phyloP scores from a whole-genome alignment of 129 eudicot species.

The Lonicera japonica region DNA sequence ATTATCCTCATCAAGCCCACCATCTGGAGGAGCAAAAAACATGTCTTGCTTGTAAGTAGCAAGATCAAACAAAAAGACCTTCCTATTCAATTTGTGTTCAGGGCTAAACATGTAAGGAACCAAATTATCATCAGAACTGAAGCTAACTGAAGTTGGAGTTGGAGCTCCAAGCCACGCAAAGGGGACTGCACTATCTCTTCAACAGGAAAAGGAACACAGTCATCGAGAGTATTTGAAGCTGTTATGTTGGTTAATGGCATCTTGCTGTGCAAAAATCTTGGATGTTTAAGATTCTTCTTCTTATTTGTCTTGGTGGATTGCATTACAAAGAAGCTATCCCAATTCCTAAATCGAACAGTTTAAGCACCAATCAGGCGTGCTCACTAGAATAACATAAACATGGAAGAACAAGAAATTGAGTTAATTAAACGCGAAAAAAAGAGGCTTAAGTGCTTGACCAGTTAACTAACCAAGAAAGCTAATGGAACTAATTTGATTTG shows the following conservation, averaged over 20 bases:
- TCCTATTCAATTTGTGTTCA: constrained; percentile 62
- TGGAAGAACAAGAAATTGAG: not conserved
- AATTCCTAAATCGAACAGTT: constrained; percentile 16
- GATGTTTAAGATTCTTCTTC: constrained; percentile 48
- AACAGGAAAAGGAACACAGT: constrained; percentile 39
- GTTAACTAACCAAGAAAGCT: not conserved
- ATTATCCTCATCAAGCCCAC: constrained; percentile 92
- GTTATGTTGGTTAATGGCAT: constrained; percentile 51
- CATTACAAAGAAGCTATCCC: constrained; percentile 47
- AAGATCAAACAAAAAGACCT: constrained; percentile 63
- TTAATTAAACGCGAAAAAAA: not conserved
- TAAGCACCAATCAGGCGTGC: constrained; percentile 18
- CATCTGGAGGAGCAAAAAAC: constrained; percentile 81
- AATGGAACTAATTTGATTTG: too few species aligned
- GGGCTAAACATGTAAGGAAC: constrained; percentile 75
- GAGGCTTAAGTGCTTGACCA: too few species aligned
- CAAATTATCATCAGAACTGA: constrained; percentile 81
- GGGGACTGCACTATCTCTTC: constrained; percentile 91
- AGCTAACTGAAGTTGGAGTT: constrained; percentile 48
- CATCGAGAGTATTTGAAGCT: constrained; percentile 29
- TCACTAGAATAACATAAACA: constrained; percentile 9
- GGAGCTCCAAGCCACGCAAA: constrained; percentile 80
- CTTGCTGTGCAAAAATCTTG: constrained; percentile 32
- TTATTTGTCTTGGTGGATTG: constrained; percentile 44
- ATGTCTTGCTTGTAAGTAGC: constrained; percentile 60